Percentiles rank a stretch among this genome's conserved stretches.
phyloP scores from a whole-genome alignment of 169 alveolate species.

The Eimeria tenella region DNA sequence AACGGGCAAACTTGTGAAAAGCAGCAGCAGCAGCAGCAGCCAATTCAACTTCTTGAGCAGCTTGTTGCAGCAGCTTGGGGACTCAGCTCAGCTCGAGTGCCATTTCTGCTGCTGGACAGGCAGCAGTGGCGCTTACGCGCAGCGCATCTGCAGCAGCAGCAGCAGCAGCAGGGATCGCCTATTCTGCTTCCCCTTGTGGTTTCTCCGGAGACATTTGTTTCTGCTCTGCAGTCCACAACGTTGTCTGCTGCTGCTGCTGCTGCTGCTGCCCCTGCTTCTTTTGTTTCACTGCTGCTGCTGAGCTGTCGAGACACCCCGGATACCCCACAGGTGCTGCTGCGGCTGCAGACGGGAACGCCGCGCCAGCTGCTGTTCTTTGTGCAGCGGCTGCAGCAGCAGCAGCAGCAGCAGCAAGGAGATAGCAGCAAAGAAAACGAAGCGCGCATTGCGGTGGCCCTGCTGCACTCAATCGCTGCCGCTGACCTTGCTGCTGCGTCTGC shows the following conservation, averaged over 20 bases:
- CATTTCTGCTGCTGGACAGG: not conserved
- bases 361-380: not conserved
- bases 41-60: not conserved
- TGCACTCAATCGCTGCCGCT: conserved; percentile 25
- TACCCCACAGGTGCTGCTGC: not conserved
- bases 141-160: not conserved
- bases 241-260: not conserved
- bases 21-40: not conserved
- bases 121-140: not conserved
- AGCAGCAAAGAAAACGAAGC: not conserved
- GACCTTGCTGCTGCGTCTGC: not conserved
- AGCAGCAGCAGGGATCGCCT: not conserved
- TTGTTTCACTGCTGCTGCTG: not conserved
- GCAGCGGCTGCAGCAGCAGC: conserved; percentile 17
- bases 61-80: conserved; percentile 37
- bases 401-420: not conserved
- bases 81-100: not conserved
- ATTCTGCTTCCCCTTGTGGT: conserved; percentile 16
- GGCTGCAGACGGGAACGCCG: not conserved
- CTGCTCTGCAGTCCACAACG: not conserved
- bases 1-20: not conserved
- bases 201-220: not conserved
- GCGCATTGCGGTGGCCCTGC: not conserved
- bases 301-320: not conserved
- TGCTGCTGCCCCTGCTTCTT: not conserved